phyloP scores from a whole-genome alignment of 805 yeast genomes.

The Zygoascus flipseniorum region DNA sequence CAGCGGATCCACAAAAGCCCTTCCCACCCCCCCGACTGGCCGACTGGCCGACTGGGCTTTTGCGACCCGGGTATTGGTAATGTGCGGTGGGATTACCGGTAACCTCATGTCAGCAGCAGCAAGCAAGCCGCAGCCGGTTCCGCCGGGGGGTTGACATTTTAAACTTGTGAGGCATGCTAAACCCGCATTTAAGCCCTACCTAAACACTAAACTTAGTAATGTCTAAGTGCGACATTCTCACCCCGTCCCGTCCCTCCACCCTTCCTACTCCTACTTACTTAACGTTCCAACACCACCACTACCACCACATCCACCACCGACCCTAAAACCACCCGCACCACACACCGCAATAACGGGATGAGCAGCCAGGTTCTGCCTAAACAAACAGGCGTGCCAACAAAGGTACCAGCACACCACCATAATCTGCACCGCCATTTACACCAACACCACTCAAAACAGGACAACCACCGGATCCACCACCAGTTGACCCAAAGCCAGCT shows the following conservation, averaged over 20 bases:
- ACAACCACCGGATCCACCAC: not conserved
- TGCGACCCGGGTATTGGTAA: too few species aligned
- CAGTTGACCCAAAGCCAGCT: not conserved
- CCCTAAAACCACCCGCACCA: not conserved
- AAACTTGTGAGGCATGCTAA: too few species aligned
- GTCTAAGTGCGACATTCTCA: not conserved
- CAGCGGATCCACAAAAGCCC: too few species aligned
- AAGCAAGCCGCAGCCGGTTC: too few species aligned
- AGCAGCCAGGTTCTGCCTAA: not conserved
- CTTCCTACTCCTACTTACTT: too few species aligned
- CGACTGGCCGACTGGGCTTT: too few species aligned
- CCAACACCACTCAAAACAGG: constrained; percentile 1
- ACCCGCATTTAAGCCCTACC: too few species aligned
- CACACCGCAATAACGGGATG: not conserved
- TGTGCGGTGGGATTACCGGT: too few species aligned
- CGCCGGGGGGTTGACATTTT: too few species aligned
- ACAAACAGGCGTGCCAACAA: not conserved
- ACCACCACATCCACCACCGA: not conserved
- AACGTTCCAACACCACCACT: not conserved
- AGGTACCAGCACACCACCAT: not conserved
- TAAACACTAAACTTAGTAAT: not conserved
- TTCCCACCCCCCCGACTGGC: too few species aligned
- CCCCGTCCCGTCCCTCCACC: not conserved
- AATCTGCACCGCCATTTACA: not conserved
- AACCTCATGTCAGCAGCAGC: too few species aligned